Evolutionary conservation across 768 basidiomycete species (phyloP), one percentile per base, ranked within the genome.

Genomic region (Suillus paluster): DNA sequence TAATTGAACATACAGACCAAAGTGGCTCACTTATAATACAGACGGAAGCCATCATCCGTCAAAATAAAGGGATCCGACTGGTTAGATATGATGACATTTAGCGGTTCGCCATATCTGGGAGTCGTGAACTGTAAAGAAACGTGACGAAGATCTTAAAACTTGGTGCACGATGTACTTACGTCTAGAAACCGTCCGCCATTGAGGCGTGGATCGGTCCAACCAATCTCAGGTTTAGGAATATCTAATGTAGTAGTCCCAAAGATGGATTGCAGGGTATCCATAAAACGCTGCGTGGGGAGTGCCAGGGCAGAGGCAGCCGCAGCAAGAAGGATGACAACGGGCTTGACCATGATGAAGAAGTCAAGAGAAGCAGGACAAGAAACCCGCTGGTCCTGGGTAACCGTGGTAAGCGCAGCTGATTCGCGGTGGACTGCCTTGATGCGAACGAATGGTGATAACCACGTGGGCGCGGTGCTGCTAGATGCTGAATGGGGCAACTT

Each of bases 81-180:
- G 49, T 85, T 89, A 30, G 91, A 90, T 48, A 95, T 87, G 68
- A 95, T 90, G 52, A 92, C 81, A 68, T 95, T 95, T 61, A 95
- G 75, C 14, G 94, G 94, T 75, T 95, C 94, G 46, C 94, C 94
- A 38, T 80, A 80, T 62, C 78, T 77, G 58, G 80, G 80, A 5
- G 83, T 86, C 9, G 90, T 88, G 73, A 81, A 92, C 91, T 93
- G 60, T 25, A 17, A 42, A n/a, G 27, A 38, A 19, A 48, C 49
- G 15, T 38, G 30, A 55, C 19, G n/a, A 34, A 49, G 11, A 5
- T 58, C 41, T 9, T 42, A 44, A 23, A 9, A 45, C 44, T 27
- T 9, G 21, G 34, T 11, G 50, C 27, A 46, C 48, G 64, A 50
- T 50, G 33, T 45, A 62, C 87, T 71, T 67, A 94, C 93, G 70